Conservation (phyloP, 352 stramenopile genomes). For the Globisporangium uncinulatum region DNA sequence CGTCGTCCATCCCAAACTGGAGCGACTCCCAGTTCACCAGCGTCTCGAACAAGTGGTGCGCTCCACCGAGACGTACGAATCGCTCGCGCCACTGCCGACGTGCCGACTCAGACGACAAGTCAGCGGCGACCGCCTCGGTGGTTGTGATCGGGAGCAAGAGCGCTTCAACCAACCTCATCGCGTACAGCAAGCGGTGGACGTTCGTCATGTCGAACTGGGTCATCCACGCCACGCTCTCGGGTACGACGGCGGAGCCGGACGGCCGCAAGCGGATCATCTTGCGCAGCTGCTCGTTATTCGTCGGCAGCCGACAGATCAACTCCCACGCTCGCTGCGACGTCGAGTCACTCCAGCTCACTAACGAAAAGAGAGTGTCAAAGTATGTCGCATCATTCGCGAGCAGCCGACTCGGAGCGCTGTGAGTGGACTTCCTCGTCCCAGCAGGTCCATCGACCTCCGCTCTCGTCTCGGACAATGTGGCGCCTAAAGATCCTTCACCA, state of each 20-base stretch:
- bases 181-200: slow-evolving; percentile 56
- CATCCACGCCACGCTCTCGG: slow-evolving; percentile 29
- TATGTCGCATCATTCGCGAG: slow-evolving; percentile 51
- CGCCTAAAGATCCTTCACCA: not conserved
- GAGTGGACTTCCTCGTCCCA: slow-evolving; percentile 9
- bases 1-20: not conserved
- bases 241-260: slow-evolving; percentile 1
- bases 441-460: not conserved
- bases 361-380: slow-evolving; percentile 51
- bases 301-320: slow-evolving; percentile 61
- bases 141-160: slow-evolving; percentile 41
- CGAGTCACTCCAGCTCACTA: slow-evolving; percentile 42
- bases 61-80: slow-evolving; percentile 63
- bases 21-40: slow-evolving; percentile 23
- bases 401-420: slow-evolving; percentile 39
- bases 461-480: not conserved
- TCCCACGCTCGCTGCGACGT: slow-evolving; percentile 70
- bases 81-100: slow-evolving; percentile 72
- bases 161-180: slow-evolving; percentile 60
- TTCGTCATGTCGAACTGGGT: slow-evolving; percentile 38
- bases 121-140: not conserved
- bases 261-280: slow-evolving; percentile 57
- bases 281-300: slow-evolving; percentile 54
- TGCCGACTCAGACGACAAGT: slow-evolving; percentile 23
- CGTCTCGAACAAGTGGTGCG: slow-evolving; percentile 33